phyloP scores from a whole-genome alignment of 2,329 filamentous ascomycete species.

The Colletotrichum tabaci region DNA sequence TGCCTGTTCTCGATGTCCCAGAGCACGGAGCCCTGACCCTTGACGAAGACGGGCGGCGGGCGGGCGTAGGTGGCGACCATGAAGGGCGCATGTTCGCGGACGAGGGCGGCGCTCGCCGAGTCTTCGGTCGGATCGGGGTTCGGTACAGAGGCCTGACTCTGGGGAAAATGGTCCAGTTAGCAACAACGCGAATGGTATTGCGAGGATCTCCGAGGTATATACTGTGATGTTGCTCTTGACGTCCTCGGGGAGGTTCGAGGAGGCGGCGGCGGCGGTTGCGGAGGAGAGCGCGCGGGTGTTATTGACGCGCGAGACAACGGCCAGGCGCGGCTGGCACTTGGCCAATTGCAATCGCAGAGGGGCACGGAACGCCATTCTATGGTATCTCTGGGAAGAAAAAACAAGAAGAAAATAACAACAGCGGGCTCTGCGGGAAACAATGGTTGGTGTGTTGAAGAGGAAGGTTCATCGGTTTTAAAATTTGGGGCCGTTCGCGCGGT shows the following conservation, averaged over 20 bases:
- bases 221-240: conserved; percentile 55
- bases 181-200: not conserved
- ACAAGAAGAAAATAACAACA: not conserved
- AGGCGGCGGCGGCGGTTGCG: conserved; percentile 53
- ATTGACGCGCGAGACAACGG: conserved; percentile 48
- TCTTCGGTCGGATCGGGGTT: conserved; percentile 82
- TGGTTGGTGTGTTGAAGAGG: conserved; percentile 27
- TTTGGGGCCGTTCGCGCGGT: conserved; percentile 37
- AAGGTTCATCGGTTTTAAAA: conserved; percentile 19
- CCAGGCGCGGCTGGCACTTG: conserved; percentile 44
- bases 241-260: conserved; percentile 53
- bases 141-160: conserved; percentile 59
- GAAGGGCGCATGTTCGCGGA: conserved; percentile 83
- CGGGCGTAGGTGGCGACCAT: conserved; percentile 98
- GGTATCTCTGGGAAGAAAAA: conserved; percentile 8
- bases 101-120: conserved; percentile 81
- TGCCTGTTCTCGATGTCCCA: conserved; percentile 91
- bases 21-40: conserved; percentile 87
- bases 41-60: conserved; percentile 90
- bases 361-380: conserved; percentile 58
- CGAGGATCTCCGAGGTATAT: conserved; percentile 23
- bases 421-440: not conserved
- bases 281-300: conserved; percentile 52
- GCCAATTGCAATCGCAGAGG: conserved; percentile 57
- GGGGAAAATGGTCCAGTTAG: conserved; percentile 18